Percentiles rank a stretch among this genome's conserved stretches.
Conservation (phyloP, 2,329 filamentous ascomycete genomes). For the Pseudocercospora musae region DNA sequence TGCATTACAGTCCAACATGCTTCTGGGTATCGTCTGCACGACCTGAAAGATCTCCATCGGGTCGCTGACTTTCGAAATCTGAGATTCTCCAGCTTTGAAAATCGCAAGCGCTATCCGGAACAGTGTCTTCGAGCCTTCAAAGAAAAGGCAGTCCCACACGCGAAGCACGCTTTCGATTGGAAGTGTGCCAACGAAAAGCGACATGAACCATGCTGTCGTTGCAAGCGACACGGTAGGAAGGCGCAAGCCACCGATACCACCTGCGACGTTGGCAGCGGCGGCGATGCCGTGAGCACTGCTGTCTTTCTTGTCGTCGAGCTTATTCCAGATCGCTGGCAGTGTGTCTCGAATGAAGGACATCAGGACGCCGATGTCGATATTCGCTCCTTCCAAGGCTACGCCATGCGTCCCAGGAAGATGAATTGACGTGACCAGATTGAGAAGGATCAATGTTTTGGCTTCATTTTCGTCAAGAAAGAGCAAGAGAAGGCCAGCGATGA, state of each 20-base stretch:
- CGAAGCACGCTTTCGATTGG: conserved; percentile 88
- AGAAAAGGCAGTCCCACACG: conserved; percentile 95
- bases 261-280: conserved; percentile 42
- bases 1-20: conserved; percentile 74
- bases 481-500: conserved; percentile 83
- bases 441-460: conserved; percentile 87
- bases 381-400: conserved; percentile 83
- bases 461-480: conserved; percentile 76
- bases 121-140: conserved; percentile 88
- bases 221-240: conserved; percentile 88
- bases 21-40: conserved; percentile 80
- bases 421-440: conserved; percentile 85
- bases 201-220: conserved; percentile 98
- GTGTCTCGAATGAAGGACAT: conserved; percentile 83
- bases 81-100: conserved; percentile 80
- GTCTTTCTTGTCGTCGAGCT: conserved; percentile 74
- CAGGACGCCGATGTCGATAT: conserved; percentile 88
- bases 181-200: conserved; percentile 86
- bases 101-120: conserved; percentile 88
- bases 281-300: conserved; percentile 30
- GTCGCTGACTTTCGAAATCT: conserved; percentile 75
- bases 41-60: conserved; percentile 96
- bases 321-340: conserved; percentile 79
- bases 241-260: conserved; percentile 45
- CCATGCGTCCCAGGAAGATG: conserved; percentile 92